Conservation (phyloP, 2,329 filamentous ascomycete species). For the Juglanconis sp. region DNA sequence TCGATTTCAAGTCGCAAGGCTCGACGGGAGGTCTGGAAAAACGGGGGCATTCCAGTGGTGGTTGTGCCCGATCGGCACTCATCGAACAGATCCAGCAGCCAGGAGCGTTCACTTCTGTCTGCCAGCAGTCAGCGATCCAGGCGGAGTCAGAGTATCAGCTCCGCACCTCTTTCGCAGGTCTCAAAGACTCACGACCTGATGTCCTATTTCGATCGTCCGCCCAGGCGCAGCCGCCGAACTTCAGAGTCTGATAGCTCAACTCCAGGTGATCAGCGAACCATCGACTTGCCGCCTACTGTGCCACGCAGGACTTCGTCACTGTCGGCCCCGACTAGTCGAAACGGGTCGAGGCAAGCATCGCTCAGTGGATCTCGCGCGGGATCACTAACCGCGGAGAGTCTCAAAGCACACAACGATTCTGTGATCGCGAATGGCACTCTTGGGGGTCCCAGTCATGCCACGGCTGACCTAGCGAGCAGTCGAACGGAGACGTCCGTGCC, state of each 20-base stretch:
- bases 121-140: conserved; percentile 57
- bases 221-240: conserved; percentile 38
- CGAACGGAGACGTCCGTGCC: conserved; percentile 17
- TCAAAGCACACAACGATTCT: conserved; percentile 49
- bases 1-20: conserved; percentile 53
- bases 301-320: conserved; percentile 58
- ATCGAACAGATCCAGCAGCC: conserved; percentile 46
- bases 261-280: conserved; percentile 49
- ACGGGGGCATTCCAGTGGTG: conserved; percentile 59
- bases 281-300: conserved; percentile 58
- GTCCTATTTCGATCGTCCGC: conserved; percentile 40
- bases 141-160: conserved; percentile 50
- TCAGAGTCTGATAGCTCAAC: conserved; percentile 47
- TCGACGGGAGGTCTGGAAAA: conserved; percentile 57
- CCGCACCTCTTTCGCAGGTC: conserved; percentile 40
- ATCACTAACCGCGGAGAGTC: conserved; percentile 57
- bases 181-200: conserved; percentile 40
- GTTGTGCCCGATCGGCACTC: conserved; percentile 58
- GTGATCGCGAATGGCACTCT: conserved; percentile 23
- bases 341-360: conserved; percentile 6
- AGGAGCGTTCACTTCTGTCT: conserved; percentile 55
- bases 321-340: conserved; percentile 58
- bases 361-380: conserved; percentile 48
- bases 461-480: conserved; percentile 1
- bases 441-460: conserved; percentile 1